phyloP scores from a whole-genome alignment of 495 filamentous ascomycete genomes.

The Xylaria scruposa region DNA sequence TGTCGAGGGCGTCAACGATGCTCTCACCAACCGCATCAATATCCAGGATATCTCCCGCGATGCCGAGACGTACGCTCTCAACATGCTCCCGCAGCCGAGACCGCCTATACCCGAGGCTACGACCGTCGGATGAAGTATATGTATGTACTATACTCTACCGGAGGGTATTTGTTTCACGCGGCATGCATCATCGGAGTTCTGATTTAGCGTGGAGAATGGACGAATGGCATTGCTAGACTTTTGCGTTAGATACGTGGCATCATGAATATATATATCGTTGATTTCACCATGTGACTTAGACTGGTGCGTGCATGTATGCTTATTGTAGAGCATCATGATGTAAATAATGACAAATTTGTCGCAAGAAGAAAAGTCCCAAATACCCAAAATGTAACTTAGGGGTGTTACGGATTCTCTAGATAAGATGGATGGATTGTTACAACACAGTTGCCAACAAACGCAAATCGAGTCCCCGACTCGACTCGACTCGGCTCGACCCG shows the following conservation, averaged over 20 bases:
- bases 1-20: slow-evolving; percentile 62
- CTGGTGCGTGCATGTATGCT: neutral
- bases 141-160: neutral
- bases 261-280: neutral
- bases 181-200: slow-evolving; percentile 1
- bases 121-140: slow-evolving; percentile 18
- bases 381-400: slow-evolving; percentile 4
- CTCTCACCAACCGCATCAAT: slow-evolving; percentile 58
- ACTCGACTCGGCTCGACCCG: slow-evolving; percentile 11
- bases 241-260: neutral
- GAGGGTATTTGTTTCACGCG: neutral
- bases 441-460: slow-evolving; percentile 15
- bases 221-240: neutral
- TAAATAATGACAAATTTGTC: neutral
- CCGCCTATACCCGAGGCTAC: slow-evolving; percentile 16
- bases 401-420: slow-evolving; percentile 3
- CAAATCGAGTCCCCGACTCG: neutral
- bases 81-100: slow-evolving; percentile 48
- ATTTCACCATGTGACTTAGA: neutral
- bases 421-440: slow-evolving; percentile 7
- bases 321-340: neutral
- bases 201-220: neutral
- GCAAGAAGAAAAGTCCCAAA: neutral
- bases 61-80: slow-evolving; percentile 60
- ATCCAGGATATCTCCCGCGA: slow-evolving; percentile 56